Base-by-base conservation (phyloP, 192 early-diverging fungal species). In the Coemansia sp. region DNA sequence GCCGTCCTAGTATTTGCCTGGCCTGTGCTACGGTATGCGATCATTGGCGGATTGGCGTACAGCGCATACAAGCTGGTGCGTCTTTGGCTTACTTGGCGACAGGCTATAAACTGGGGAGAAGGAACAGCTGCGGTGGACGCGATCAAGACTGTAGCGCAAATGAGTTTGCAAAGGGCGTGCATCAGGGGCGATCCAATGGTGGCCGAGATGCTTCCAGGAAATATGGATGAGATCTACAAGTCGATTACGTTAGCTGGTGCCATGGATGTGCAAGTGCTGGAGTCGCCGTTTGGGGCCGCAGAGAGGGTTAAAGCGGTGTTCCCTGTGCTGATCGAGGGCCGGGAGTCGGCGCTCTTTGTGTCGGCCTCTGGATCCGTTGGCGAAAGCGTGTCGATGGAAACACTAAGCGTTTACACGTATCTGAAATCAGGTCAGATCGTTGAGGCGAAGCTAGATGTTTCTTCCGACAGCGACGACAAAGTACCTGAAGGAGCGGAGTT, bases 1-100 rank as follows among this genome's bases (percentile, higher is more conserved):
- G 74, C 62, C 0, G 25, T 82, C 7, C 56, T 65, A 1, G 62
- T 64, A 2, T 20, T 74, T 15, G 74, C 70, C 2, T 82, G 79
- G 79, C 79, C 79, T 2, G 52, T 69, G 1, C 25, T 82, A 36
- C 67, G 79, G 15, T 71, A 68, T n/a, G 79, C 70, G 7, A 58
- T 76, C 7, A 23, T 71, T 0, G 79, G 74, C 15, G 79, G 74
- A 0, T 45, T 82, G 6, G 74, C 66, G 5, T 82, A 76, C 59
- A 55, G 62, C 3, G 65, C 62, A 1, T 73, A 71, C 48, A 67
- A 70, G 6, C 13, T 61, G 49, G 35, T 65, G 2, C 59, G 65
- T n/a, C 20, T 61, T 7, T 45, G 41, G 29, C 14, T 73, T n/a
- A 17, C 48, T 6, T 57, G 34, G 55, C 19, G 55, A 36, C 34